Evolutionary conservation across 495 filamentous ascomycete species (phyloP).

Genomic region (Hyaloscypha bicolor): DNA sequence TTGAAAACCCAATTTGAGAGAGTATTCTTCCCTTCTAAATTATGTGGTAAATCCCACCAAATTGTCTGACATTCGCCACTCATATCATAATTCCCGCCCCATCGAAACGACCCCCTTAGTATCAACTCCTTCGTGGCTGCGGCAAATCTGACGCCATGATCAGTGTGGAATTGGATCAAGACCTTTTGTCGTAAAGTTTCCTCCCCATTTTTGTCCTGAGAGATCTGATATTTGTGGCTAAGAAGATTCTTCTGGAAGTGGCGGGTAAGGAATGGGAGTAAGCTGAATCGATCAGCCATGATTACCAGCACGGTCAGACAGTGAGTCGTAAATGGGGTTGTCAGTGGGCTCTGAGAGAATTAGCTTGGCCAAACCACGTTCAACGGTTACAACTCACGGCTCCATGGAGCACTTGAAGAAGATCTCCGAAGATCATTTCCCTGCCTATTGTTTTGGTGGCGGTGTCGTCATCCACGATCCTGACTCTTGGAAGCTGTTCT

Average conservation of each 20-base stretch:
- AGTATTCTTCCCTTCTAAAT: slow-evolving; percentile 66
- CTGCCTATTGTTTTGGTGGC: slow-evolving; percentile 53
- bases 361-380: neutral
- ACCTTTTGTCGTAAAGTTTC: slow-evolving; percentile 65
- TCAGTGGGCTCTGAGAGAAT: slow-evolving; percentile 19
- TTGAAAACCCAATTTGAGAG: neutral
- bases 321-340: slow-evolving; percentile 41
- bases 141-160: slow-evolving; percentile 54
- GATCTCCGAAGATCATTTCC: slow-evolving; percentile 53
- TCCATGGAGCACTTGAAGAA: slow-evolving; percentile 60
- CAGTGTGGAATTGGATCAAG: slow-evolving; percentile 59
- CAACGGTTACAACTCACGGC: slow-evolving; percentile 26
- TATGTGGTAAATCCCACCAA: slow-evolving; percentile 76
- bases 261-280: slow-evolving; percentile 45
- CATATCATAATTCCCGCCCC: slow-evolving; percentile 49
- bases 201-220: slow-evolving; percentile 46
- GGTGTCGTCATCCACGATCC: slow-evolving; percentile 60
- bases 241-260: slow-evolving; percentile 44
- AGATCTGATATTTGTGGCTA: slow-evolving; percentile 48
- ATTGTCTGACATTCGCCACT: slow-evolving; percentile 47
- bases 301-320: slow-evolving; percentile 64
- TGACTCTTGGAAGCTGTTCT: slow-evolving; percentile 53
- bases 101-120: slow-evolving; percentile 64
- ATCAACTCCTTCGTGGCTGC: slow-evolving; percentile 62
- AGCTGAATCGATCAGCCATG: slow-evolving; percentile 68